phyloP scores from a whole-genome alignment of 1,284 basidiomycete genomes.

The Ustilago sp. region DNA sequence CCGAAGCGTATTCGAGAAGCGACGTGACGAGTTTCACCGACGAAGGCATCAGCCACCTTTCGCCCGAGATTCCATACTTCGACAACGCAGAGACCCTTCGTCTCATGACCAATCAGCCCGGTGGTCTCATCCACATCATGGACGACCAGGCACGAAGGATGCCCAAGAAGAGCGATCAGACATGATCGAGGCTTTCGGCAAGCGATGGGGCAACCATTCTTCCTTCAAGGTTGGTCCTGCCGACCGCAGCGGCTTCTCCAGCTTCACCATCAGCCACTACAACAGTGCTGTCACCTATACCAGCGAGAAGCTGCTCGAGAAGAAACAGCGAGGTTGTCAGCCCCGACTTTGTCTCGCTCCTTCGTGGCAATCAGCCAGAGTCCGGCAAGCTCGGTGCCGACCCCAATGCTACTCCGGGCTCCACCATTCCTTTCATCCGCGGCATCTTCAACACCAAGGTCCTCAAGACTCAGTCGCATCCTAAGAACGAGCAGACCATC shows the following conservation, averaged over 20 bases:
- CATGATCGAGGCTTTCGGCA: constrained; percentile 93
- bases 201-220: constrained; percentile 92
- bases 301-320: constrained; percentile 86
- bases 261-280: constrained; percentile 93
- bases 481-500: constrained; percentile 90
- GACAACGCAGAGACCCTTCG: constrained; percentile 91
- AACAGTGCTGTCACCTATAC: constrained; percentile 92
- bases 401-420: constrained; percentile 51
- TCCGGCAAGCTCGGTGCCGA: constrained; percentile 63
- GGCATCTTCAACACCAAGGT: constrained; percentile 87
- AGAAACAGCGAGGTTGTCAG: constrained; percentile 90
- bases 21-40: constrained; percentile 83
- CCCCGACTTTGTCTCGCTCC: constrained; percentile 89
- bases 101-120: constrained; percentile 85
- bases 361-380: constrained; percentile 75
- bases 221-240: constrained; percentile 75
- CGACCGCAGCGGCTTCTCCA: constrained; percentile 81
- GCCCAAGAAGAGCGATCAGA: constrained; percentile 90
- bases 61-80: constrained; percentile 83
- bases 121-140: constrained; percentile 95
- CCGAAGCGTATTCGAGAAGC: constrained; percentile 81
- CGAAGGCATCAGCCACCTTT: constrained; percentile 82
- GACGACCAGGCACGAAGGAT: constrained; percentile 90
- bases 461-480: constrained; percentile 89
- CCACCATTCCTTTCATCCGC: constrained; percentile 80